A percentile compares a stretch with the other conserved stretches of the same genome.
These are phyloP conservation scores for Lasiosphaeria hispida DNA, from an alignment of 495 filamentous ascomycete genomes.

Conservation along the genomic window DNA sequence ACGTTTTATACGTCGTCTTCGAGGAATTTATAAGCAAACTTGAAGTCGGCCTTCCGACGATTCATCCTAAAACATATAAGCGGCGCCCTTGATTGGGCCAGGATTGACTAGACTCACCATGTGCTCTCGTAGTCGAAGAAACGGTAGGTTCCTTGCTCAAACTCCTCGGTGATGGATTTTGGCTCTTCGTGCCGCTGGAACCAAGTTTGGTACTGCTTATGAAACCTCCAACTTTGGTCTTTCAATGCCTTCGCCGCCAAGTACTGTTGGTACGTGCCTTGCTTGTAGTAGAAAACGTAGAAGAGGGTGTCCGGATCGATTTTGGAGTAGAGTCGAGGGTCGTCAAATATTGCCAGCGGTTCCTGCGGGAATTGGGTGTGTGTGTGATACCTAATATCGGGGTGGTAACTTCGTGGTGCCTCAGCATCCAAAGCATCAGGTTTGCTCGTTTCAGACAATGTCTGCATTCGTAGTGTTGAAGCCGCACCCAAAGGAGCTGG, in stretches of 20 bases:
- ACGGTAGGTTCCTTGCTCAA: slow-evolving; percentile 95
- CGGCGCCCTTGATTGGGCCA: not conserved
- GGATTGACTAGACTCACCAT: slow-evolving; percentile 62
- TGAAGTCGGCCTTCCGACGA: slow-evolving; percentile 95
- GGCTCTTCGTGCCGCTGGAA: slow-evolving; percentile 98
- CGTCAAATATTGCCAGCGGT: slow-evolving; percentile 83
- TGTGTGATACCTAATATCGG: slow-evolving; percentile 74
- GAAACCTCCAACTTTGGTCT: slow-evolving; percentile 96
- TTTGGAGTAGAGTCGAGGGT: slow-evolving; percentile 78
- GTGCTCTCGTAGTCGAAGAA: slow-evolving; percentile 99
- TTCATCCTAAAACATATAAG: slow-evolving; percentile 76
- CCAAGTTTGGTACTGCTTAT: slow-evolving; percentile 99
- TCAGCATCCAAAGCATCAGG: slow-evolving; percentile 79
- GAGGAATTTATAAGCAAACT: slow-evolving; percentile 91
- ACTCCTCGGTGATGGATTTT: slow-evolving; percentile 97
- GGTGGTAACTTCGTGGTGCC: slow-evolving; percentile 77
- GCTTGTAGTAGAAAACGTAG: slow-evolving; percentile 98
- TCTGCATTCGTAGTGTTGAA: slow-evolving; percentile 69
- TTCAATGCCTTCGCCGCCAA: slow-evolving; percentile 95
- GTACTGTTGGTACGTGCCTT: slow-evolving; percentile 93
- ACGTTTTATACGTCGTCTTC: slow-evolving; percentile 18
- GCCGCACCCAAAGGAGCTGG: slow-evolving; percentile 55
- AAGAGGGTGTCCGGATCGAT: slow-evolving; percentile 97
- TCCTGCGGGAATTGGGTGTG: slow-evolving; percentile 89
- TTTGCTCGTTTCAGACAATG: slow-evolving; percentile 63